Evolutionary conservation across 345 rosid genomes (phyloP).

Genomic region (Hypericum perforatum): DNA sequence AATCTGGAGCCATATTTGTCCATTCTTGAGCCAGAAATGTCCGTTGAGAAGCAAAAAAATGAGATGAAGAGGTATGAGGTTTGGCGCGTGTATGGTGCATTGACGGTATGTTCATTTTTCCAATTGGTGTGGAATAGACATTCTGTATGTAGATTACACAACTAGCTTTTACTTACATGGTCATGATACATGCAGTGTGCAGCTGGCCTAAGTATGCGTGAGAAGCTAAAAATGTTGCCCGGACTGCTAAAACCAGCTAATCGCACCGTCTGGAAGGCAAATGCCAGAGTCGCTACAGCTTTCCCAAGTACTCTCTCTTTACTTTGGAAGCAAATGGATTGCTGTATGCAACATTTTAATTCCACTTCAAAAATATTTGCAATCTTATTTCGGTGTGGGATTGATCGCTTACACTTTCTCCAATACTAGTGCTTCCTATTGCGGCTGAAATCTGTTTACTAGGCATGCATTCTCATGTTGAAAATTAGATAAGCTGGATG

Average conservation of each 20-base stretch:
- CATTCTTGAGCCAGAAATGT: conserved; percentile 65
- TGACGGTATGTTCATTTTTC: conserved; percentile 41
- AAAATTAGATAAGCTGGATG: too few relatives aligned
- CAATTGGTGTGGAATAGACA: background rate
- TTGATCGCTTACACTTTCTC: too few relatives aligned
- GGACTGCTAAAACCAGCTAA: conserved; percentile 40
- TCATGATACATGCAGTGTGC: conserved; percentile 42
- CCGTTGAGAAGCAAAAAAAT: conserved; percentile 52
- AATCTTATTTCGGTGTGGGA: too few relatives aligned
- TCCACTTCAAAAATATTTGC: too few relatives aligned
- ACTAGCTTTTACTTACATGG: conserved; percentile 12
- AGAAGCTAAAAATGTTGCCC: conserved; percentile 49
- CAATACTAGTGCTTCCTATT: too few relatives aligned
- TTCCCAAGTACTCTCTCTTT: conserved; percentile 29
- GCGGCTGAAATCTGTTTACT: too few relatives aligned
- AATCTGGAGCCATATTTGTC: conserved; percentile 65
- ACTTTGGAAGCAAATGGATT: background rate
- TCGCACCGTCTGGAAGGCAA: conserved; percentile 39
- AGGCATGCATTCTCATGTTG: too few relatives aligned
- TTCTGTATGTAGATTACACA: background rate
- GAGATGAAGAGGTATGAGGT: conserved; percentile 59
- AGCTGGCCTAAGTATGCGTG: conserved; percentile 61
- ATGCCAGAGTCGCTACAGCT: conserved; percentile 24
- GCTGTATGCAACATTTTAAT: background rate
- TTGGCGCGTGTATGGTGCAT: conserved; percentile 73